Conservation (phyloP, 2,329 filamentous ascomycete genomes). For the Aspergillus aculeatinus region DNA sequence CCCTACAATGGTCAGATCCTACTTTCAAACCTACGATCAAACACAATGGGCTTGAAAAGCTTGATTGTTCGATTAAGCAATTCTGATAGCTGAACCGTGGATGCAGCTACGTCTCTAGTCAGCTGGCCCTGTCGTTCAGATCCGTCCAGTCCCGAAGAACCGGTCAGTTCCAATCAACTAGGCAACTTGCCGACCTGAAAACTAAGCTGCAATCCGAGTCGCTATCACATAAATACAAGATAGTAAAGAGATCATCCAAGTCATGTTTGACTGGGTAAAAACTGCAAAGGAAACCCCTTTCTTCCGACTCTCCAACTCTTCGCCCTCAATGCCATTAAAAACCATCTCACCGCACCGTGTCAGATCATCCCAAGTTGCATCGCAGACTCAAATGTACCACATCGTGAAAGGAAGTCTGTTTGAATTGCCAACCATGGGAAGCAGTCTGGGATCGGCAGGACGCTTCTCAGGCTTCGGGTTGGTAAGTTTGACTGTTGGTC, state of each 20-base stretch:
- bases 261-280: not conserved
- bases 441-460: constrained; percentile 33
- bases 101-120: constrained; percentile 6
- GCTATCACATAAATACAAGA: not conserved
- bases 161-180: constrained; percentile 10
- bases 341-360: not conserved
- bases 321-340: not conserved
- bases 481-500: constrained; percentile 36
- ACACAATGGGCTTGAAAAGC: too few relatives aligned
- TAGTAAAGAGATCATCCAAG: not conserved
- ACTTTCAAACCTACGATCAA: too few relatives aligned
- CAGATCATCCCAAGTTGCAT: not conserved
- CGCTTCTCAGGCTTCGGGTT: constrained; percentile 29
- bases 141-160: constrained; percentile 5
- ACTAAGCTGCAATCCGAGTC: not conserved
- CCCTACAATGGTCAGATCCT: too few relatives aligned
- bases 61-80: not conserved
- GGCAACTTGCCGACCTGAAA: constrained; percentile 9
- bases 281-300: not conserved
- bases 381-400: constrained; percentile 40
- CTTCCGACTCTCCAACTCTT: too few relatives aligned
- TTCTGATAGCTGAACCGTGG: not conserved
- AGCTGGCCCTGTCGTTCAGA: constrained; percentile 9
- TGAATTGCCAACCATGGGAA: constrained; percentile 32
- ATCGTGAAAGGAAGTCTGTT: constrained; percentile 36